A percentile compares a stretch with the other conserved stretches of the same genome.
Conservation (phyloP, 805 yeast species). For the Wickerhamiella dianesei region DNA sequence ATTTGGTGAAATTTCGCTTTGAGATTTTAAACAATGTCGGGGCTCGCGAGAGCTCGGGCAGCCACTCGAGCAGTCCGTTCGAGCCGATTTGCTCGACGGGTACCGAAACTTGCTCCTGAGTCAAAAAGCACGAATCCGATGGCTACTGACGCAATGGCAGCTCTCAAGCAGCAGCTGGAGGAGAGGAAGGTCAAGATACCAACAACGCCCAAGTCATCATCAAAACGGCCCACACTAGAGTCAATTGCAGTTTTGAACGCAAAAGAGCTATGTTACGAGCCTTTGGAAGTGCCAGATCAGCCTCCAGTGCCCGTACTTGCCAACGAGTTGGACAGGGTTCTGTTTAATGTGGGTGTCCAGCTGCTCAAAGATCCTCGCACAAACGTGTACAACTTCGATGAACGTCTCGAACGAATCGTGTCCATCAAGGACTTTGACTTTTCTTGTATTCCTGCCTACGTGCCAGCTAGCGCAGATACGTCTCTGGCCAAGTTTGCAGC, state of each 20-base stretch:
- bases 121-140: neutral
- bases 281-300: slow-evolving; percentile 17
- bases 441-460: slow-evolving; percentile 40
- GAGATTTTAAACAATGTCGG: too few relatives aligned
- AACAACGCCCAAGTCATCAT: neutral
- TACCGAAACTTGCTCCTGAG: neutral
- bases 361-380: slow-evolving; percentile 67
- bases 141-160: neutral
- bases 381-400: slow-evolving; percentile 53
- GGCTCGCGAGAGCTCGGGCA: too few relatives aligned
- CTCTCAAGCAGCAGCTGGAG: neutral
- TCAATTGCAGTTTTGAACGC: slow-evolving; percentile 5
- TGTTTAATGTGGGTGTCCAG: slow-evolving; percentile 74
- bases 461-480: slow-evolving; percentile 55
- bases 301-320: slow-evolving; percentile 41
- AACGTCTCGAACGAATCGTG: slow-evolving; percentile 44
- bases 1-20: neutral
- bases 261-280: slow-evolving; percentile 5
- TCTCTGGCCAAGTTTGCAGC: slow-evolving; percentile 37
- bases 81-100: too few relatives aligned
- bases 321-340: slow-evolving; percentile 54
- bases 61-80: too few relatives aligned
- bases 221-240: neutral
- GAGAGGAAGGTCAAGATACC: neutral
- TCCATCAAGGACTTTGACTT: slow-evolving; percentile 55